Evolutionary conservation across 768 basidiomycete species (phyloP).

Genomic region (Suillus sp.): DNA sequence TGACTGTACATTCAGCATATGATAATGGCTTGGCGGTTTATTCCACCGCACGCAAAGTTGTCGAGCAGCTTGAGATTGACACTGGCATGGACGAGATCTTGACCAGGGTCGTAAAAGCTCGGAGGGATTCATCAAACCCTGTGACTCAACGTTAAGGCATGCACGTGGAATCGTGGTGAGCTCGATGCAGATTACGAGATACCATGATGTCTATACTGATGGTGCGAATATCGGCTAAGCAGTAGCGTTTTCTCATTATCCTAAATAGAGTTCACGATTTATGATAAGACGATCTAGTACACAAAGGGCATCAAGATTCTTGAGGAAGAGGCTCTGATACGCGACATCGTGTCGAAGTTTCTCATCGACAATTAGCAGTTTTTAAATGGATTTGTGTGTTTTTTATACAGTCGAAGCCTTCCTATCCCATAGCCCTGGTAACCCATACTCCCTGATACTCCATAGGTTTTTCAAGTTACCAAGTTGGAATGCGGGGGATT

Average conservation of each 20-base stretch:
- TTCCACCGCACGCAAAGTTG: neutral
- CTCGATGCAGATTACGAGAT: neutral
- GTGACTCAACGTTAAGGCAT: neutral
- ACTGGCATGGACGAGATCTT: neutral
- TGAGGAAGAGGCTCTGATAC: slow-evolving; percentile 36
- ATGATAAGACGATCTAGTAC: neutral
- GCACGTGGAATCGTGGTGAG: neutral
- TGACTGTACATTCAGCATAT: neutral
- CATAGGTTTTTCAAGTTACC: too few species aligned
- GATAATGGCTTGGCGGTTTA: neutral
- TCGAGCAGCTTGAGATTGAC: neutral
- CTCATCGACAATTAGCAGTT: slow-evolving; percentile 32
- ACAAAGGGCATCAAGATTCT: slow-evolving; percentile 21
- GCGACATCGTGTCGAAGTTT: slow-evolving; percentile 39
- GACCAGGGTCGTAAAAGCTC: neutral
- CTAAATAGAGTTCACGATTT: neutral
- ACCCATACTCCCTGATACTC: too few species aligned
- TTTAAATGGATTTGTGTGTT: too few species aligned
- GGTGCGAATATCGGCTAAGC: neutral
- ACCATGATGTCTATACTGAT: neutral
- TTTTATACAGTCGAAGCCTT: too few species aligned
- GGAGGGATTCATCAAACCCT: neutral
- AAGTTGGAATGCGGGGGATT: too few species aligned
- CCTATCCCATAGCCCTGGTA: too few species aligned
- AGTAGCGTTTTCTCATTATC: neutral